Percentiles rank a stretch among this genome's conserved stretches.
These are phyloP conservation scores for Moringa oleifera DNA, from an alignment of 345 rosid species.

Conservation along the genomic window DNA sequence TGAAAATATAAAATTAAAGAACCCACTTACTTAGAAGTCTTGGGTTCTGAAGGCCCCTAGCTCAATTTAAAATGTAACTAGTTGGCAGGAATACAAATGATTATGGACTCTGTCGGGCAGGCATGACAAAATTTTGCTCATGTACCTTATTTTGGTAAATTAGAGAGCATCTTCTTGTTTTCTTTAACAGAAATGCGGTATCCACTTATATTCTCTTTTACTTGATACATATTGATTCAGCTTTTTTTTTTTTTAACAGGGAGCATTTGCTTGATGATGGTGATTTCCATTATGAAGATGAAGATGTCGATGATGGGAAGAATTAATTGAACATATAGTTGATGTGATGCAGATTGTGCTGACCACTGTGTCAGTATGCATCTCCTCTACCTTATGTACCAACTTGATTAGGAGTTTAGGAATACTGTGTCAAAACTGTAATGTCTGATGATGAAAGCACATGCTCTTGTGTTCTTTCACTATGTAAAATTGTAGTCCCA, in stretches of 20 bases:
- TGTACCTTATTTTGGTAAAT: too few species aligned
- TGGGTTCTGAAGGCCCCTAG: too few species aligned
- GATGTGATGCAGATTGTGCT: neutral
- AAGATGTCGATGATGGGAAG: constrained; percentile 9
- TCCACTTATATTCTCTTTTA: too few species aligned
- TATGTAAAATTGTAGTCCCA: neutral
- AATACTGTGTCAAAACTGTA: constrained; percentile 6
- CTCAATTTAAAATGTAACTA: too few species aligned
- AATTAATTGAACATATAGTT: constrained; percentile 3
- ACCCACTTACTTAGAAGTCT: too few species aligned
- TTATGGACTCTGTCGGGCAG: too few species aligned
- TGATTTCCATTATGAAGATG: constrained; percentile 39
- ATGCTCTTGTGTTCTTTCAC: constrained; percentile 1
- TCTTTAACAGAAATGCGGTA: too few species aligned
- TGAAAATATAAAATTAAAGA: too few species aligned
- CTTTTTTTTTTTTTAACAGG: constrained; percentile 44
- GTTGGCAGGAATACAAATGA: too few species aligned
- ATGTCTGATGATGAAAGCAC: neutral
- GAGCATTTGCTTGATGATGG: constrained; percentile 52
- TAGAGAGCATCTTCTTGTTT: too few species aligned
- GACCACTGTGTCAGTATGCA: neutral
- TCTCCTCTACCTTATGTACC: neutral
- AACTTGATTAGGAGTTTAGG: constrained; percentile 10
- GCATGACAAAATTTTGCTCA: too few species aligned
- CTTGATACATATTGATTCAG: too few species aligned